Percentiles rank a stretch among this genome's conserved stretches.
phyloP scores from a whole-genome alignment of 345 rosid genomes.

The Eucalyptus cladocalyx region DNA sequence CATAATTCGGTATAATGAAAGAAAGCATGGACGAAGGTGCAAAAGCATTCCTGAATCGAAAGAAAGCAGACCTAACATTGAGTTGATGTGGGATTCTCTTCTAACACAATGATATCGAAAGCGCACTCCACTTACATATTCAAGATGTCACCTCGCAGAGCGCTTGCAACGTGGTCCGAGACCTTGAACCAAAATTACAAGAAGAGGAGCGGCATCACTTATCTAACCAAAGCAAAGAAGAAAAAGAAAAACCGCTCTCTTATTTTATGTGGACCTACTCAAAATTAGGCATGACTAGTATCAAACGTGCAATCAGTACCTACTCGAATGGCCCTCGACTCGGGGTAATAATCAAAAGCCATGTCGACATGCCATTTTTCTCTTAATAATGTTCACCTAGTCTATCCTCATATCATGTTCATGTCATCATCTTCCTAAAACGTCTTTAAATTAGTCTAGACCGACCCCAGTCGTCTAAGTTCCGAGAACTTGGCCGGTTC shows the following conservation, averaged over 20 bases:
- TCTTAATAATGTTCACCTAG: neutral
- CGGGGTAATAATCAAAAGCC: neutral
- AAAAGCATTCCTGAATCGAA: neutral
- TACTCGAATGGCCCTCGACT: neutral
- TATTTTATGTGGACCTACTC: neutral
- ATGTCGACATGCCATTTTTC: neutral
- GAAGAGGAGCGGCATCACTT: neutral
- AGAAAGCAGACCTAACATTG: neutral
- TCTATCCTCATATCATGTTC: neutral
- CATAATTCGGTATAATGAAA: neutral
- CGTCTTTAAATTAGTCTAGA: neutral
- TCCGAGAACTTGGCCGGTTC: neutral
- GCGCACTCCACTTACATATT: neutral
- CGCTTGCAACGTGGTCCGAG: neutral
- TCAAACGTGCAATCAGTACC: neutral
- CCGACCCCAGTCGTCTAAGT: neutral
- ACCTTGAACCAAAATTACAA: neutral
- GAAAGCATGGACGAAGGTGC: neutral
- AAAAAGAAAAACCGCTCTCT: neutral
- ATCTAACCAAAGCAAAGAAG: fast-evolving
- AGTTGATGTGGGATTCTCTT: neutral
- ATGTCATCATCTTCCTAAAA: neutral
- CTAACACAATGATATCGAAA: neutral
- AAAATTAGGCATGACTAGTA: neutral
- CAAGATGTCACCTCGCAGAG: neutral